A percentile compares a stretch with the other conserved stretches of the same genome.
Conservation (phyloP, 768 basidiomycete genomes). For the Phylloporus sp. region DNA sequence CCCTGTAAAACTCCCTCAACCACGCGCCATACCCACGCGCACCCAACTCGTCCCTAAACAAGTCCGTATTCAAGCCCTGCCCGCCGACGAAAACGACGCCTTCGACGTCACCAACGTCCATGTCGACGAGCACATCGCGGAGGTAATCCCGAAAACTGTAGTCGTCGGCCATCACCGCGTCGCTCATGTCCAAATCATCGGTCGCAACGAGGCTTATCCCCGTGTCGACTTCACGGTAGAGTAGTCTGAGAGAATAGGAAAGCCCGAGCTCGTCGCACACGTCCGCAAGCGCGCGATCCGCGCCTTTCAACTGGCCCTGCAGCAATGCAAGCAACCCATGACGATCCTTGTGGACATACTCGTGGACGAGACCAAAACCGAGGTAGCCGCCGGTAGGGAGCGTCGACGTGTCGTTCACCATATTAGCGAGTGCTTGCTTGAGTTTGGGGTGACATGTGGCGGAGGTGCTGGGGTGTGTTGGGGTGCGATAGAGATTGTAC, state of each 20-base stretch:
- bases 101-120: constrained; percentile 2
- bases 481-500: constrained; percentile 32
- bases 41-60: too few relatives aligned
- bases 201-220: not conserved
- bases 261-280: constrained; percentile 6
- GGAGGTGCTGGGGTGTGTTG: not conserved
- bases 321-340: not conserved
- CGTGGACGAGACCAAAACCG: constrained; percentile 13
- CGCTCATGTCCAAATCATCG: not conserved
- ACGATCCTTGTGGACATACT: constrained; percentile 4
- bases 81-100: constrained; percentile 1
- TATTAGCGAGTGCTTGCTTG: not conserved
- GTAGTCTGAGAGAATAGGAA: not conserved
- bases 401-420: not conserved
- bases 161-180: not conserved
- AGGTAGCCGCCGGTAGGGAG: constrained; percentile 11
- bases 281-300: constrained; percentile 5
- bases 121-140: not conserved
- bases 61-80: not conserved
- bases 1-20: not conserved
- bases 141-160: not conserved
- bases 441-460: not conserved
- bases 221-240: not conserved
- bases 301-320: constrained; percentile 11
- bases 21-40: not conserved